phyloP scores from a whole-genome alignment of 306 rosid genomes.

The Quercus bicolor region DNA sequence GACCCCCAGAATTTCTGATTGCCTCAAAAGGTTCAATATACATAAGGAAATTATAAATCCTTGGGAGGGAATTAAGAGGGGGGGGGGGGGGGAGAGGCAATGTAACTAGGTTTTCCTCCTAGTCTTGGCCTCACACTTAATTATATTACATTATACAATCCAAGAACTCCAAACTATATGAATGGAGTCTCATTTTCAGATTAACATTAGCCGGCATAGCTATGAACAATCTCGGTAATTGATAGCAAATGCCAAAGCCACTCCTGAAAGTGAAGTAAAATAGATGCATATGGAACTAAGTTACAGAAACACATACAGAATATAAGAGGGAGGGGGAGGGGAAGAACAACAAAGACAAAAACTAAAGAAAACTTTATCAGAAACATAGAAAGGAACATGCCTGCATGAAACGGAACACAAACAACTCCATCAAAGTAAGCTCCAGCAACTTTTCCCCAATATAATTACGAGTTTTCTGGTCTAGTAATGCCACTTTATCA shows the following conservation, averaged over 20 bases:
- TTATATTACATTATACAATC: neutral
- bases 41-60: too few relatives aligned
- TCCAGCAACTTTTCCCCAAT: constrained; percentile 82
- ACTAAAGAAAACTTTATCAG: neutral
- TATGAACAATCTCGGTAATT: neutral
- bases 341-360: neutral
- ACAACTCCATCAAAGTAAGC: constrained; percentile 80
- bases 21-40: too few relatives aligned
- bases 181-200: neutral
- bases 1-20: too few relatives aligned
- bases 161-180: neutral
- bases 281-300: neutral
- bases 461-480: constrained; percentile 84
- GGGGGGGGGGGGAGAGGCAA: neutral
- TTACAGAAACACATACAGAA: neutral
- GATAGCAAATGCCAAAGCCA: constrained; percentile 1
- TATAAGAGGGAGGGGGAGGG: neutral
- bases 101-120: neutral
- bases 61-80: too few relatives aligned
- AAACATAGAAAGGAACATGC: constrained; percentile 41
- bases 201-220: neutral
- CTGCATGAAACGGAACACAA: constrained; percentile 87
- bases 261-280: neutral
- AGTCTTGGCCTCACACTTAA: neutral
- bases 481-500: constrained; percentile 78